Base-by-base conservation (phyloP, 208 protist species). In the Strigomonas culicis region DNA sequence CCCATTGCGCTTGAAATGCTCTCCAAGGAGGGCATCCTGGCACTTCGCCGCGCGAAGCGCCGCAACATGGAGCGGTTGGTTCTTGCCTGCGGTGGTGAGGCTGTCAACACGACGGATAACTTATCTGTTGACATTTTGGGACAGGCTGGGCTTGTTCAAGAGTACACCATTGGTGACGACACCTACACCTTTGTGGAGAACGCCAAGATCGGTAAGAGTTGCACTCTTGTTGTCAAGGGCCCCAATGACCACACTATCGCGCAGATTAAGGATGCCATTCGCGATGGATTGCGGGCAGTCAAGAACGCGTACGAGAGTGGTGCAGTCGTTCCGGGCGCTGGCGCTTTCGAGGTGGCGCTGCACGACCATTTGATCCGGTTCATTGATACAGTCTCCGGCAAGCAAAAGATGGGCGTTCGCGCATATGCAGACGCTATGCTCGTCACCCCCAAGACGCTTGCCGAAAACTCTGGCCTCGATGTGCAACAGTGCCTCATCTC, bases 141-240 rank as follows among this genome's bases (percentile, higher is more conserved):
- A 57, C 96, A 93, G 53, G 98, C 98, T 24, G 99, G 97, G 11
- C 69, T 92, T 17, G 96, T 99, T 21, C 99, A 99, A 71, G 98
- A 99, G 75, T 94, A 99, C 61, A 93, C 86, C 11, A 75, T 99
- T 1, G 98, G 99, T 39, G 99, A 99, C 64, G 98, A 99, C 52
- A 99, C 99, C 77, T 99, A 98, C 84, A 99, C 99, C 2, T 99
- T 99, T 87, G 94, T 99, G 15, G 99, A 99, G 80, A 97, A 98
- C 50, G 82, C 89, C 46, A 89, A 94, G 67, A 90, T 98, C 59
- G 98, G 98, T 21, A 79, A 86, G 57, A 99, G 98, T 57, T 99
- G 98, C 84, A 99, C 99, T 17, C 97, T 99, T 24, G 74, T 99
- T 4, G 92, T 99, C 51, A 99, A 99, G 79, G 98, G 98, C 13